Evolutionary conservation across 345 rosid species (phyloP), one percentile per base, ranked within the genome.

Genomic region (Gossypium herbaceum): DNA sequence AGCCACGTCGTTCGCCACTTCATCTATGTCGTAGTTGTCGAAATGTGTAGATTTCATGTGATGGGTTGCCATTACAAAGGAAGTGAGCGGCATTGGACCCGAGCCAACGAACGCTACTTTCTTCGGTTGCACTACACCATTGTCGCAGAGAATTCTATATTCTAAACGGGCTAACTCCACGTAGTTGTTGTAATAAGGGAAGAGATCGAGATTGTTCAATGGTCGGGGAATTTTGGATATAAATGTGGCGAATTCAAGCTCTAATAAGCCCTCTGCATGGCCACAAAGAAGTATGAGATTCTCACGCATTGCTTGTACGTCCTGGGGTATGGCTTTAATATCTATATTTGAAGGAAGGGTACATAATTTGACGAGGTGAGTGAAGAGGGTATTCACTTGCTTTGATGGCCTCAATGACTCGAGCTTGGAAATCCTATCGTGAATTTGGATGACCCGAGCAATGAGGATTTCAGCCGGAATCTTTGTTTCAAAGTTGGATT

Each of bases 31-130:
- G 41, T 39, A 82, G 41, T 85, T 85, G 41, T 85, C 84, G 20
- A 82, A 85, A 20, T 68, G 77, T 1, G 84, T 68, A 0, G 76
- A 17, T 55, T 74, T 76, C 81, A 85, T 68, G 65, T 78, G 85
- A 44, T 82, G 50, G n/a, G 79, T 67, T 17, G 88, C 88, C 82
- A 82, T 41, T 34, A 80, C 74, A 20, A 85, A 12, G 16, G 85
- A 82, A 17, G 88, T 85, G 13, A 82, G 82, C 34, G 85, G 88
- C 85, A 85, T 78, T 62, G 85, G 84, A 52, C 88, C 88, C 1
- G 85, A 85, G 16, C 85, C 88, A 44, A 82, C 70, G 29, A 85
- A 82, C 7, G 88, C 84, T 8, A 80, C 84, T 50, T 76, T 78
- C 78, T 76, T 80, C 0, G 84, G 85, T 48, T 78, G 79, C 58